Conservation (phyloP, 768 basidiomycete genomes). For the Rhodotorula babjevae region DNA sequence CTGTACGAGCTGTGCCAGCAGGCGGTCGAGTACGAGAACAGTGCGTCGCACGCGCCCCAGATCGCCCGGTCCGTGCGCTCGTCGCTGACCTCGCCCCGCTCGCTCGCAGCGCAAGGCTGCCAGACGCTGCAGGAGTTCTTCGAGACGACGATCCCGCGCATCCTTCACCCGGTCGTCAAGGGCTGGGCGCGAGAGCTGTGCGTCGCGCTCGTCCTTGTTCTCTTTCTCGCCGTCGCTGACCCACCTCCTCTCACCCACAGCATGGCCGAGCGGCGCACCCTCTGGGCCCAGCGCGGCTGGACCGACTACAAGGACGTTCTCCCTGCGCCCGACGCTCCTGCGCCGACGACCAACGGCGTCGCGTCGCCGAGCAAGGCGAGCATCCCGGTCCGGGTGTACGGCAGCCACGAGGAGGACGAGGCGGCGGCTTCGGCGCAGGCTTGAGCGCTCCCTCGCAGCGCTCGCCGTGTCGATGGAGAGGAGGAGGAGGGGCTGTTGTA, state of each 20-base stretch:
- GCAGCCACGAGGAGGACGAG: conserved; percentile 9
- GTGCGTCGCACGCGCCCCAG: conserved; percentile 21
- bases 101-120: conserved; percentile 57
- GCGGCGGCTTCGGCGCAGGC: not conserved
- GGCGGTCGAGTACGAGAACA: conserved; percentile 52
- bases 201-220: not conserved
- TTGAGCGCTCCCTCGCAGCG: not conserved
- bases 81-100: not conserved
- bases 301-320: conserved; percentile 7
- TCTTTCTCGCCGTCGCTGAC: not conserved
- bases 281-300: conserved; percentile 32
- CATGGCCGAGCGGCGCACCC: conserved; percentile 10
- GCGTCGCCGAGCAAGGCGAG: not conserved
- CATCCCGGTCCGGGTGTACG: conserved; percentile 28
- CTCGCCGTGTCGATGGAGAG: not conserved
- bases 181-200: conserved; percentile 62
- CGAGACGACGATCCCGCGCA: conserved; percentile 67
- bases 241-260: not conserved
- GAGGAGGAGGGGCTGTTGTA: not conserved
- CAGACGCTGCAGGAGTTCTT: conserved; percentile 67
- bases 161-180: conserved; percentile 68
- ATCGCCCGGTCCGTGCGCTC: too few species aligned
- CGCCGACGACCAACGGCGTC: not conserved
- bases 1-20: conserved; percentile 83
- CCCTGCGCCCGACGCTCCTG: not conserved